Base-by-base conservation (phyloP, 1,284 basidiomycete species). In the Heterobasidion irregulare region DNA sequence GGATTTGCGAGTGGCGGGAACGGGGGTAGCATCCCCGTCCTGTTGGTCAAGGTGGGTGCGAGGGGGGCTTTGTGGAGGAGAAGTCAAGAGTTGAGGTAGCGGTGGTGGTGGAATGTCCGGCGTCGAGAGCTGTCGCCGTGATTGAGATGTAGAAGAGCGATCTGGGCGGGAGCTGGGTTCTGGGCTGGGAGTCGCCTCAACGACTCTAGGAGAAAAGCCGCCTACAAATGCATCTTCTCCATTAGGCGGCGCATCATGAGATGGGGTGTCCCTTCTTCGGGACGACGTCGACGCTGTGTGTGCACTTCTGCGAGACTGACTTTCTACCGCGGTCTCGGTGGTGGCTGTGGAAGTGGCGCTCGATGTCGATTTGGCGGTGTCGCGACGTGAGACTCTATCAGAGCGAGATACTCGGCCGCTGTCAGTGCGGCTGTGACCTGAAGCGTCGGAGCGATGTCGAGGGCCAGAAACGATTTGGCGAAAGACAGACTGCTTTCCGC, bases 401-500 rank as follows among this genome's bases (percentile, higher is more conserved):
- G 60, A 72, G 75, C 34, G 82, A 79, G 19, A 80, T 10, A 52
- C 19, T 35, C 48, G 72, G 19, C 78, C 73, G 53, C 76, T 81
- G 48, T 79, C 78, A 4, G 72, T 71, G 61, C 77, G 75, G n/a
- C 78, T 76, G 58, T 78, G 75, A 26, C 74, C 70, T 0, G 75
- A 66, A 8, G 70, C 68, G 15, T 73, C 75, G 18, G 80, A 79
- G 50, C 74, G 74, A 59, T 80, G 79, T 62, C 74, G 76, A 49
- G 70, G 73, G 54, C 84, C 84, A 10, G 81, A 80, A 6, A 83
- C 77, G 56, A 88, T 79, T 57, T 78, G 76, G 18, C 86, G 81
- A 65, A 89, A 89, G 57, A 86, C 76, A 34, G 89, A 84, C 70
- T 99, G 97, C 70, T 98, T 98, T 56, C 78, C 81, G 59, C 96